Evolutionary conservation across 371 early-diverging fungal genomes (phyloP).

Genomic region (Rhizopus sp.): DNA sequence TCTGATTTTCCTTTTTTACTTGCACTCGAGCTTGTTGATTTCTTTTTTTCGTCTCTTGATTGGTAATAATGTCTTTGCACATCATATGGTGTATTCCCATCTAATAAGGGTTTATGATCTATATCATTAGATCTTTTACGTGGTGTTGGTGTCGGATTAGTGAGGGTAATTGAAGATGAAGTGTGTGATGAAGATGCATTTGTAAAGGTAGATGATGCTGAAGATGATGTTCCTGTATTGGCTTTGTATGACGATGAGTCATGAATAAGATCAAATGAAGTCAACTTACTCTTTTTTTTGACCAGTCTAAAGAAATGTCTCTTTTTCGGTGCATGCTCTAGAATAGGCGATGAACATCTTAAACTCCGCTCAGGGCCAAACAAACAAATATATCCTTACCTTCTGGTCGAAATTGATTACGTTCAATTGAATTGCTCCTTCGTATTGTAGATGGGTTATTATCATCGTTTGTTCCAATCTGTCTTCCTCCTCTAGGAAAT

Average conservation of each 20-base stretch:
- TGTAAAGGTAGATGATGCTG: slow-evolving; percentile 1
- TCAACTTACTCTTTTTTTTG: slow-evolving; percentile 40
- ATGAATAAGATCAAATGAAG: background rate
- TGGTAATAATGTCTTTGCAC: slow-evolving; percentile 22
- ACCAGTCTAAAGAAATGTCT: slow-evolving; percentile 33
- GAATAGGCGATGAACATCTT: background rate
- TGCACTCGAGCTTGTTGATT: slow-evolving; percentile 15
- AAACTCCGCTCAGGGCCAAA: slow-evolving; percentile 21
- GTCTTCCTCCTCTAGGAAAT: slow-evolving; percentile 46
- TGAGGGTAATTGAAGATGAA: slow-evolving; percentile 10
- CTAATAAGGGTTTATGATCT: slow-evolving; percentile 10
- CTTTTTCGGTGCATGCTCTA: slow-evolving; percentile 24
- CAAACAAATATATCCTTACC: slow-evolving; percentile 1
- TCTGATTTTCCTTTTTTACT: slow-evolving; percentile 13
- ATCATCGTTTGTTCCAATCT: slow-evolving; percentile 24
- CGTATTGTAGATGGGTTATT: slow-evolving; percentile 1
- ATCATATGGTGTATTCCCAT: slow-evolving; percentile 17
- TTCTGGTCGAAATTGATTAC: slow-evolving; percentile 7
- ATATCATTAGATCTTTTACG: slow-evolving; percentile 33
- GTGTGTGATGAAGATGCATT: background rate
- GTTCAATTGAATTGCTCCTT: slow-evolving; percentile 32
- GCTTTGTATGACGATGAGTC: background rate
- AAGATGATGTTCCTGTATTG: slow-evolving; percentile 2
- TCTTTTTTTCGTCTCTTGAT: slow-evolving; percentile 27
- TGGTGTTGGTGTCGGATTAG: slow-evolving; percentile 10